phyloP scores from a whole-genome alignment of 352 stramenopile genomes.

The Globisporangium splendens region DNA sequence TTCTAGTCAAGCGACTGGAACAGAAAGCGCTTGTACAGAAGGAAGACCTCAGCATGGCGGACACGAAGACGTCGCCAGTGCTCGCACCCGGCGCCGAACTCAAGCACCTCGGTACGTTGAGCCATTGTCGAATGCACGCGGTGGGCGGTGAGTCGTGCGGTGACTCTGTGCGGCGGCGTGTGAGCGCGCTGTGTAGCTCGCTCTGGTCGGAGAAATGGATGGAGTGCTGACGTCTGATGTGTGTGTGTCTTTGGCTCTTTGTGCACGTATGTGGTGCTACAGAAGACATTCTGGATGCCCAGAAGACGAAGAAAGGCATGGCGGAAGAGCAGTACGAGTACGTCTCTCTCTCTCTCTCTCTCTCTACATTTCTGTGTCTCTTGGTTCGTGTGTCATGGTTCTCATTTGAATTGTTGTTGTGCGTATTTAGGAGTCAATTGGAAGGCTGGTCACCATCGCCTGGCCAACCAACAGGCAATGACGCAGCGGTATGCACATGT shows the following conservation, averaged over 20 bases:
- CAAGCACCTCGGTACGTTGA: constrained; percentile 38
- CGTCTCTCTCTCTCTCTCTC: constrained; percentile 8
- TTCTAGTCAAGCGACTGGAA: not conserved
- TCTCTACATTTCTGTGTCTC: too few relatives aligned
- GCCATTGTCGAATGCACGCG: not conserved
- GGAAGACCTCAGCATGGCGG: constrained; percentile 22
- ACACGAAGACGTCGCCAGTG: constrained; percentile 33
- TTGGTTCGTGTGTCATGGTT: too few relatives aligned
- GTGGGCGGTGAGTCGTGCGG: too few relatives aligned
- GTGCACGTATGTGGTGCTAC: not conserved
- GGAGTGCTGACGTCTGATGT: too few relatives aligned
- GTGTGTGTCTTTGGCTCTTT: too few relatives aligned
- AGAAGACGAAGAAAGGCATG: constrained; percentile 12
- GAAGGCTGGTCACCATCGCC: constrained; percentile 65
- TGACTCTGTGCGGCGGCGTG: too few relatives aligned
- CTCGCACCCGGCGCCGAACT: constrained; percentile 39
- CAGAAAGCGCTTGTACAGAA: constrained; percentile 11
- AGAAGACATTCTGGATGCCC: constrained; percentile 15
- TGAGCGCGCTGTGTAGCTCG: too few relatives aligned
- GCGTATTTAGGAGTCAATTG: constrained; percentile 47
- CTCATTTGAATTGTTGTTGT: too few relatives aligned
- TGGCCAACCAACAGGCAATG: constrained; percentile 1
- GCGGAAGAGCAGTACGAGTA: constrained; percentile 27
- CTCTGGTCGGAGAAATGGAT: too few relatives aligned
- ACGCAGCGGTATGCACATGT: constrained; percentile 5